These are phyloP conservation scores for Lachancea nothofagi DNA, from an alignment of 805 yeast genomes.

Conservation along the genomic window DNA sequence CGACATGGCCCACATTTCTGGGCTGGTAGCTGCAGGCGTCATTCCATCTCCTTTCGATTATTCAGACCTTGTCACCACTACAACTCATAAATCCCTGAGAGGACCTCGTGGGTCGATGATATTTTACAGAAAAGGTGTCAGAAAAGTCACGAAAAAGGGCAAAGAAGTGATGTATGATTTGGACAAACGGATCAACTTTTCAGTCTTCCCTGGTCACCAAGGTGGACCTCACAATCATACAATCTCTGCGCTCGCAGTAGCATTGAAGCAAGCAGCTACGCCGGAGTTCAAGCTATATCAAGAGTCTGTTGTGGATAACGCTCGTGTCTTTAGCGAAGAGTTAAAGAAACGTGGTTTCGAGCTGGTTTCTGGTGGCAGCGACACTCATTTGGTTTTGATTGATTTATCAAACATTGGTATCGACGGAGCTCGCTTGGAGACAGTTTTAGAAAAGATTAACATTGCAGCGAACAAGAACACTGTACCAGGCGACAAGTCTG, in stretches of 20 bases:
- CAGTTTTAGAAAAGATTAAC: conserved; percentile 81
- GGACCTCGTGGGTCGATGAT: conserved; percentile 99
- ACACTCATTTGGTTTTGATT: conserved; percentile 84
- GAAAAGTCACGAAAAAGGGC: conserved; percentile 77
- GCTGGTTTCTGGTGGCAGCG: conserved; percentile 90
- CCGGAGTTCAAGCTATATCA: conserved; percentile 90
- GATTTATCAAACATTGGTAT: conserved; percentile 69
- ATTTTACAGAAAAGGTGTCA: conserved; percentile 91
- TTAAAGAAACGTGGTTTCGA: conserved; percentile 59
- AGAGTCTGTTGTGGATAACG: conserved; percentile 73
- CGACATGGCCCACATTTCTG: conserved; percentile 98
- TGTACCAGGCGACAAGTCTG: conserved; percentile 93
- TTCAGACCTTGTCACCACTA: conserved; percentile 95
- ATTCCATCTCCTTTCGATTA: conserved; percentile 88
- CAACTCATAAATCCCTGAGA: conserved; percentile 95
- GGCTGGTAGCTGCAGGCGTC: conserved; percentile 91
- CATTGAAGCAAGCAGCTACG: conserved; percentile 83
- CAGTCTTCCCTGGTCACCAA: conserved; percentile 98
- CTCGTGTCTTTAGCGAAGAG: conserved; percentile 67
- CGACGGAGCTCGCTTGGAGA: conserved; percentile 95
- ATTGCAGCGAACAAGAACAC: conserved; percentile 96
- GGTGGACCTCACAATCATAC: conserved; percentile 99
- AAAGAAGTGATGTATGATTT: conserved; percentile 80
- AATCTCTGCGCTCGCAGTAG: conserved; percentile 91
- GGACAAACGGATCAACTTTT: conserved; percentile 88